Conservation (phyloP, 2,329 filamentous ascomycete genomes). For the Fusarium graminum region DNA sequence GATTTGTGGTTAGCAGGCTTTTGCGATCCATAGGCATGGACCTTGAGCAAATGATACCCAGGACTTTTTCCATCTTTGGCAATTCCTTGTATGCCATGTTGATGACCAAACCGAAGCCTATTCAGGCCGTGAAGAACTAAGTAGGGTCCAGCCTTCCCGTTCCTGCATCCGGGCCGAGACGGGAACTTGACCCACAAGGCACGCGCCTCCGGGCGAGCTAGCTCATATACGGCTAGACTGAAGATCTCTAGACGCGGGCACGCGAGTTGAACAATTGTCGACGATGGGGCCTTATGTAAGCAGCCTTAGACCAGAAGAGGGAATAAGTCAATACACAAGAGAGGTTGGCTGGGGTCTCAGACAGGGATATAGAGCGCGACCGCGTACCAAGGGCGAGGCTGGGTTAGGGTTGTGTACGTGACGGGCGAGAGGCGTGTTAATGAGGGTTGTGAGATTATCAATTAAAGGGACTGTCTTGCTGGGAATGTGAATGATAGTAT, state of each 20-base stretch:
- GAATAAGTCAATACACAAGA: conserved; percentile 47
- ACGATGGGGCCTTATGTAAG: conserved; percentile 23
- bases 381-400: conserved; percentile 29
- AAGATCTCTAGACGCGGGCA: conserved; percentile 21
- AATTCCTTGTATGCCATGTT: not conserved
- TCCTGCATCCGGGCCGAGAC: conserved; percentile 43
- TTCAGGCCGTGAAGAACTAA: not conserved
- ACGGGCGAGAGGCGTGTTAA: conserved; percentile 9
- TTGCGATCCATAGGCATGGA: conserved; percentile 39
- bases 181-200: conserved; percentile 42
- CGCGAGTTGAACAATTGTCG: conserved; percentile 27
- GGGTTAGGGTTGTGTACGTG: conserved; percentile 33
- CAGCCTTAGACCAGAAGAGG: conserved; percentile 24
- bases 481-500: not conserved
- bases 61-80: conserved; percentile 41
- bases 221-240: not conserved
- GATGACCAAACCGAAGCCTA: not conserved
- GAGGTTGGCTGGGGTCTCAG: conserved; percentile 29
- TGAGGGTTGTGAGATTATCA: not conserved
- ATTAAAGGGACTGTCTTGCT: conserved; percentile 1
- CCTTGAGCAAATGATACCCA: conserved; percentile 49
- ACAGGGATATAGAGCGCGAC: conserved; percentile 30
- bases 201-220: conserved; percentile 30
- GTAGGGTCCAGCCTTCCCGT: conserved; percentile 23
- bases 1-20: conserved; percentile 34